These are phyloP conservation scores for Saccharum hybrid DNA, from an alignment of 202 grass and related monocot genomes.

Conservation along the genomic window DNA sequence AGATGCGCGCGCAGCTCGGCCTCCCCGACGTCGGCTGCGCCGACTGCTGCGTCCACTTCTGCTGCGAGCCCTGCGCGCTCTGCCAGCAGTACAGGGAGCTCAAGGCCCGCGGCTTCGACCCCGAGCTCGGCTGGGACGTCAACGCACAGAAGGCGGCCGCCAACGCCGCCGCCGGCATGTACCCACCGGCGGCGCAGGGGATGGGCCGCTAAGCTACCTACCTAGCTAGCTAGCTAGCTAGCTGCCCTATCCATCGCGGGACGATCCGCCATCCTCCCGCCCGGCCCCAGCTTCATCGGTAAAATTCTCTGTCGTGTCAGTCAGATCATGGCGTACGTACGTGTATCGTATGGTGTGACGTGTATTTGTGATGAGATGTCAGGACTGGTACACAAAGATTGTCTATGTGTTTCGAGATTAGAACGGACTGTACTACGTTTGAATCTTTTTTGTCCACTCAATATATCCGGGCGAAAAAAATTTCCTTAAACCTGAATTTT, in stretches of 20 bases:
- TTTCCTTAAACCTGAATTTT: background rate
- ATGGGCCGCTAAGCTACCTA: constrained; percentile 21
- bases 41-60: constrained; percentile 76
- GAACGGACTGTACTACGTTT: too few species aligned
- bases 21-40: constrained; percentile 51
- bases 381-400: background rate
- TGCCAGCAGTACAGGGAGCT: constrained; percentile 70
- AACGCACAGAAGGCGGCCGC: constrained; percentile 39
- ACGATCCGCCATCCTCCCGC: too few species aligned
- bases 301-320: too few species aligned
- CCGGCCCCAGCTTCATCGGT: too few species aligned
- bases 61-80: constrained; percentile 58
- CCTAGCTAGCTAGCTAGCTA: too few species aligned
- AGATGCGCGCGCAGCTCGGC: constrained; percentile 48
- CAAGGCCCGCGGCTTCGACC: constrained; percentile 56
- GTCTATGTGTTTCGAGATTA: background rate
- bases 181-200: background rate
- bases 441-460: too few species aligned
- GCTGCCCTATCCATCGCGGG: too few species aligned
- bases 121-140: constrained; percentile 59
- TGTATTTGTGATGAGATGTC: background rate
- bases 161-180: background rate
- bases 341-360: too few species aligned
- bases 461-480: background rate
- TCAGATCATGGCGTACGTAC: too few species aligned